phyloP scores from a whole-genome alignment of 768 basidiomycete genomes.

The Leccinum boreale region DNA sequence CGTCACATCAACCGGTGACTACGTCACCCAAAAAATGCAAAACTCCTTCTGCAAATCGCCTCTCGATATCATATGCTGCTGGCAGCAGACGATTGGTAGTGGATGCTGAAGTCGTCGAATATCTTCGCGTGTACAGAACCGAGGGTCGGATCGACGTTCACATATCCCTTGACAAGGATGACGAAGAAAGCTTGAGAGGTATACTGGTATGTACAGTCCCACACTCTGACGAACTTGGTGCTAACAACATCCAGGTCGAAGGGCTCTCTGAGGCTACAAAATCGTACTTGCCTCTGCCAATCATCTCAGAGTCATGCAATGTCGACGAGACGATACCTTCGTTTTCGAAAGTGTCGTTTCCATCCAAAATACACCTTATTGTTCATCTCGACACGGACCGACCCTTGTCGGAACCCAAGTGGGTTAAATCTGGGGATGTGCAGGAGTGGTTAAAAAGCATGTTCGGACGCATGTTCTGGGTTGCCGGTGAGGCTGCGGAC shows the following conservation, averaged over 20 bases:
- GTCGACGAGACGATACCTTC: conserved; percentile 70
- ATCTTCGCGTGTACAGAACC: conserved; percentile 72
- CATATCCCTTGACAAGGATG: conserved; percentile 56
- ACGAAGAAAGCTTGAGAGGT: conserved; percentile 60
- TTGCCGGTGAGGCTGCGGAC: conserved; percentile 75
- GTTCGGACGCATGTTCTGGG: conserved; percentile 87
- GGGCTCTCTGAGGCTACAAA: conserved; percentile 68
- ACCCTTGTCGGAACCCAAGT: conserved; percentile 92
- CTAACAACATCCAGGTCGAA: conserved; percentile 54
- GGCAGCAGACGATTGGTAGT: conserved; percentile 84
- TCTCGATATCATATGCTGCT: conserved; percentile 95
- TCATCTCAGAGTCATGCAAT: conserved; percentile 38
- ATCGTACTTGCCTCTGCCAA: conserved; percentile 61
- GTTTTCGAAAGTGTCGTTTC: conserved; percentile 52
- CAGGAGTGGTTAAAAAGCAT: conserved; percentile 91
- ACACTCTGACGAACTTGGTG: conserved; percentile 3
- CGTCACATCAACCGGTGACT: conserved; percentile 32
- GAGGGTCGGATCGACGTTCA: conserved; percentile 85
- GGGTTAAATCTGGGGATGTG: conserved; percentile 93
- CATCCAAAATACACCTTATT: conserved; percentile 58
- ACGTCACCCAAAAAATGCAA: conserved; percentile 35
- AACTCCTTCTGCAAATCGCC: conserved; percentile 71
- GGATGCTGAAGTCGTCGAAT: conserved; percentile 83
- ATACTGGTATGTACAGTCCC: conserved; percentile 56
- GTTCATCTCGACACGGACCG: conserved; percentile 83